Evolutionary conservation across 2,329 filamentous ascomycete genomes (phyloP), one percentile per base, ranked within the genome.

Genomic region (Hymenoscyphus occultus): DNA sequence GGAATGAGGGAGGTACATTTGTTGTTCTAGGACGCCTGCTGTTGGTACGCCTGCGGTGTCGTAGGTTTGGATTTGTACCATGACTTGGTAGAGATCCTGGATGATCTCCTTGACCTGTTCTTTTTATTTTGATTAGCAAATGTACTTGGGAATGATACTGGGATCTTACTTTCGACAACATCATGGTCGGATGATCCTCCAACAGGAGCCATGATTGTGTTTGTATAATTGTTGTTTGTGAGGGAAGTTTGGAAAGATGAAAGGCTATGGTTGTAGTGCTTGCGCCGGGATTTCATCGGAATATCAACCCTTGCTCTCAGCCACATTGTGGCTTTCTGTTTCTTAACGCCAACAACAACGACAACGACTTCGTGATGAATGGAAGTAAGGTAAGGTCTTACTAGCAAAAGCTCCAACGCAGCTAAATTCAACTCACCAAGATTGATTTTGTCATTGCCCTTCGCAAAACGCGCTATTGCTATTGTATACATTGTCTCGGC

Each of bases 61-160:
- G 78, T 88, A 90, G 65, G 83, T 82, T 39, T 84, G 81, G 35
- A 84, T 80, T 73, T 89, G 86, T 57, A 89, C 84, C 80, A 87
- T 85, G 65, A 88, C 77, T 70, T 86, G 81, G 80, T 86, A 88
- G 51, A 88, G 81, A 70, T 86, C 84, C 72, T 88, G 84, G 75
- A 89, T 86, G 67, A 86, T 80, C 71, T 86, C 81, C 73, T 87
- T 85, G 77, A 87, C 79, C 76, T 85, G 80, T 70, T 82, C 85
- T 87, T 71, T 40, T 71, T 40, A 4, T 22, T 35, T 13, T 31
- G 5, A 39, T 45, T 58, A 51, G 31, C 32, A 16, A 39, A 42
- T 54, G 13, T 54, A 31, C 22, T 39, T 2, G 19, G 32, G 48
- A 2, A 58, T 60, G 22, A 13, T 12, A 61, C 1, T 57, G 5